These are phyloP conservation scores for Aspergillus heteromorphus DNA, from an alignment of 495 filamentous ascomycete genomes.

Conservation along the genomic window DNA sequence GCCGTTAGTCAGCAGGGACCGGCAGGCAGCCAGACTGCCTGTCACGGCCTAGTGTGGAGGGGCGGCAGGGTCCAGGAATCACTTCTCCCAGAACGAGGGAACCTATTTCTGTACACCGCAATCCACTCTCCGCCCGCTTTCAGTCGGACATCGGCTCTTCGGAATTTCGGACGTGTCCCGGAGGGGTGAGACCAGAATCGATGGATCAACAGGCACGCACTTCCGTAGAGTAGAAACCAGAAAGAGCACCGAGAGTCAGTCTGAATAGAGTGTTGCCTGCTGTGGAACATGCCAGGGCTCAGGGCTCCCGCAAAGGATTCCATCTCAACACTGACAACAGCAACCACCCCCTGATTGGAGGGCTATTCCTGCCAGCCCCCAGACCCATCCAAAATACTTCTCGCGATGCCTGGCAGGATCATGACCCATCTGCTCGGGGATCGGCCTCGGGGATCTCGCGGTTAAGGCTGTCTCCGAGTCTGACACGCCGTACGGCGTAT, in stretches of 20 bases:
- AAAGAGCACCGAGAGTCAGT: too few relatives aligned
- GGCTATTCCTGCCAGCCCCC: too few relatives aligned
- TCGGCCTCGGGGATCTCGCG: constrained; percentile 3
- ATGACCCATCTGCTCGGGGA: background rate
- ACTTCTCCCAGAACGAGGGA: background rate
- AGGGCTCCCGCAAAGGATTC: too few relatives aligned
- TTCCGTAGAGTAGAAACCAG: too few relatives aligned
- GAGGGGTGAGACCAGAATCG: background rate
- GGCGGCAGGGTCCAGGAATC: background rate
- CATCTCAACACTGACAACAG: too few relatives aligned
- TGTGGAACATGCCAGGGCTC: too few relatives aligned
- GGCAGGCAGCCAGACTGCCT: background rate
- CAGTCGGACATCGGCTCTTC: too few relatives aligned
- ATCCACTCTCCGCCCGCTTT: background rate
- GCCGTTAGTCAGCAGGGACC: background rate
- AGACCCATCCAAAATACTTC: background rate
- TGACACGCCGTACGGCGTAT: background rate
- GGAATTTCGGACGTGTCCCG: too few relatives aligned
- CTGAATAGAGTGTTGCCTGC: too few relatives aligned
- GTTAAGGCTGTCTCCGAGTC: background rate
- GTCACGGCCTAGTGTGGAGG: background rate
- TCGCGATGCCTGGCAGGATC: too few relatives aligned
- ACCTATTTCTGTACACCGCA: background rate
- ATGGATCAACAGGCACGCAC: too few relatives aligned
- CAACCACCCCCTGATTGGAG: too few relatives aligned